Evolutionary conservation across 306 rosid species (phyloP).

Genomic region (Canavalia ensiformis): DNA sequence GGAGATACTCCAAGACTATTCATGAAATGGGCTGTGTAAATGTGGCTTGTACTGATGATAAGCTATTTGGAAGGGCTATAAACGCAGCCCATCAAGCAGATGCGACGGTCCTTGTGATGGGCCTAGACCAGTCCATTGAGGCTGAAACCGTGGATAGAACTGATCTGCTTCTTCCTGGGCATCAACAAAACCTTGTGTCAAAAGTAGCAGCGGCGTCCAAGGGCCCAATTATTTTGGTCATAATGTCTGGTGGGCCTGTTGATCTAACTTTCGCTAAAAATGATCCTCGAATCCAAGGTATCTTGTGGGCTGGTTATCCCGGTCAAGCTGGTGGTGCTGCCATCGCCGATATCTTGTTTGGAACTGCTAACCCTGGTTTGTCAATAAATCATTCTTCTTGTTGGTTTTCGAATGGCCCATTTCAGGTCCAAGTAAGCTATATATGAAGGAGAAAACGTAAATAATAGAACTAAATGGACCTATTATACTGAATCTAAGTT

Average conservation of each 20-base stretch:
- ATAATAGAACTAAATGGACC: too few relatives aligned
- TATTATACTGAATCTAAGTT: too few relatives aligned
- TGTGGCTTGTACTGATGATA: constrained; percentile 63
- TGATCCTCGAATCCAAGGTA: constrained; percentile 62
- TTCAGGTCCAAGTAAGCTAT: neutral
- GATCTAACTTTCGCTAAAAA: constrained; percentile 74
- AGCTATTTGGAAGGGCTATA: constrained; percentile 58
- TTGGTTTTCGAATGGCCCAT: neutral
- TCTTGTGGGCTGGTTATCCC: constrained; percentile 87
- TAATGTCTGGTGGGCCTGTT: constrained; percentile 90
- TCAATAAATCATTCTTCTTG: neutral
- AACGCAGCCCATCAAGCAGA: constrained; percentile 71
- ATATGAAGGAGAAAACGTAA: neutral
- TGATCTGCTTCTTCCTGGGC: constrained; percentile 79
- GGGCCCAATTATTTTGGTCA: constrained; percentile 76
- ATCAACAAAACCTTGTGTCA: constrained; percentile 72
- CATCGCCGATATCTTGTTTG: constrained; percentile 77
- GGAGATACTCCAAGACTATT: constrained; percentile 53
- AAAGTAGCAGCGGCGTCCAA: constrained; percentile 70
- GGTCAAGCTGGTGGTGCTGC: constrained; percentile 92
- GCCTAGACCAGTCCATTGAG: constrained; percentile 83
- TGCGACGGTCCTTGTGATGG: constrained; percentile 74
- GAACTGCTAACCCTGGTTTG: constrained; percentile 68
- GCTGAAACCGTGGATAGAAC: constrained; percentile 76
- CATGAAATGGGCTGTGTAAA: constrained; percentile 70